These are phyloP conservation scores for Eucalyptus fibrosa DNA, from an alignment of 345 rosid species.

Conservation along the genomic window DNA sequence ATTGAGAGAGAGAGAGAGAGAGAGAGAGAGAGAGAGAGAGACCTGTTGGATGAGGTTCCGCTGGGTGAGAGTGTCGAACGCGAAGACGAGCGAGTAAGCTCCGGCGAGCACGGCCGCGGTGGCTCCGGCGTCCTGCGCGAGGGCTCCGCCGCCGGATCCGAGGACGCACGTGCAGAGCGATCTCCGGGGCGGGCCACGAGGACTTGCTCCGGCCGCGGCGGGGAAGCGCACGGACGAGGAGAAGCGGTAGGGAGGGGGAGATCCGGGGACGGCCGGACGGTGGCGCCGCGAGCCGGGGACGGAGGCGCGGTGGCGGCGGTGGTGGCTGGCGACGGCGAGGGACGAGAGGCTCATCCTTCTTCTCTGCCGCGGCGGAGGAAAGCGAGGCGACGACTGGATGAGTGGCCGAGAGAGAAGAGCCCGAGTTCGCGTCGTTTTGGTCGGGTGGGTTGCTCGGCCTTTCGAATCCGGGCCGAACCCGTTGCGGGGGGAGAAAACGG, in stretches of 20 bases:
- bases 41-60: conserved; percentile 63
- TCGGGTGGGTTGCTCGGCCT: neutral
- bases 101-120: conserved; percentile 63
- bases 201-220: neutral
- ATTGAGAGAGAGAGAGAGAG: too few species aligned
- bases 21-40: neutral
- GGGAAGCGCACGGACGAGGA: neutral
- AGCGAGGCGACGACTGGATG: neutral
- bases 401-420: neutral
- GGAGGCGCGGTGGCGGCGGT: neutral
- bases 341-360: neutral
- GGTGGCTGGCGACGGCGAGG: neutral
- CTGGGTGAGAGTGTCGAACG: conserved; percentile 58
- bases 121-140: conserved; percentile 60
- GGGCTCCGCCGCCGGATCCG: neutral
- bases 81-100: conserved; percentile 53
- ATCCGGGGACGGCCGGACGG: neutral
- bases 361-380: neutral
- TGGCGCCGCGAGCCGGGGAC: neutral
- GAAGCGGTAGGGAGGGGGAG: neutral
- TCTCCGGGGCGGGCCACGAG: neutral
- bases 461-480: neutral
- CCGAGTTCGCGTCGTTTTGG: neutral
- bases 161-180: neutral
- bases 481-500: neutral